Base-by-base conservation (phyloP, 192 early-diverging fungal genomes). In the Backusella tuberculispora region DNA sequence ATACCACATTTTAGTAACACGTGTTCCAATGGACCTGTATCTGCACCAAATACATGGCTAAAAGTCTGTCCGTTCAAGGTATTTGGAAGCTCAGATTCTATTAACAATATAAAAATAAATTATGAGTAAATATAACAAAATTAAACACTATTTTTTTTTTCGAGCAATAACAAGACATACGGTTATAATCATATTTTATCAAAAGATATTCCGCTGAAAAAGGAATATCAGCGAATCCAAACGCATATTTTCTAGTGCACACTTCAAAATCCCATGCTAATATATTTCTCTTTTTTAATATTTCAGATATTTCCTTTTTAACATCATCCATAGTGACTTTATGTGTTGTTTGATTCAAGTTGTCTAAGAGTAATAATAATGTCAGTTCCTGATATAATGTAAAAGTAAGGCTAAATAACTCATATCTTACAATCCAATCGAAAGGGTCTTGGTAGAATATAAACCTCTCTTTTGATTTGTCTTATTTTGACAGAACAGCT, bases 1-100 rank as follows among this genome's bases (percentile, higher is more conserved):
- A 99, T 82, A 69, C 94, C 91, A 15, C 96, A 86, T 81, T 99
- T 96, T 21, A 97, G 86, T 40, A 99, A 80, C 45, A 99, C 91
- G 37, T 93, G 87, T 82, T 99, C 98, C 13, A 98, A 83, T 1
- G 95, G 92, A 42, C 85, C 88, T 14, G 94, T 94, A 47, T 91
- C 87, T 3, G 92, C 85, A 8, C 97, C 98, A 87, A 99, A 99
- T 3, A 93, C 82, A 66, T 91, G 91, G 71, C 89, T 89, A 75
- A 98, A 99, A 0, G 90, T 91, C 68, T 84, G 85, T 26, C 92
- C 92, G 13, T 48, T 85, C 24, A 91, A 71, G 40, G 91, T 71
- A 41, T 63, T 29, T 46, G 93, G 85, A 37, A 95, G 64, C 71
- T 83, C 80, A 41, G 85, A 89, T 60, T 88, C 76, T 60, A 78